Evolutionary conservation across 352 stramenopile species (phyloP).

Genomic region (Globisporangium barbulae): DNA sequence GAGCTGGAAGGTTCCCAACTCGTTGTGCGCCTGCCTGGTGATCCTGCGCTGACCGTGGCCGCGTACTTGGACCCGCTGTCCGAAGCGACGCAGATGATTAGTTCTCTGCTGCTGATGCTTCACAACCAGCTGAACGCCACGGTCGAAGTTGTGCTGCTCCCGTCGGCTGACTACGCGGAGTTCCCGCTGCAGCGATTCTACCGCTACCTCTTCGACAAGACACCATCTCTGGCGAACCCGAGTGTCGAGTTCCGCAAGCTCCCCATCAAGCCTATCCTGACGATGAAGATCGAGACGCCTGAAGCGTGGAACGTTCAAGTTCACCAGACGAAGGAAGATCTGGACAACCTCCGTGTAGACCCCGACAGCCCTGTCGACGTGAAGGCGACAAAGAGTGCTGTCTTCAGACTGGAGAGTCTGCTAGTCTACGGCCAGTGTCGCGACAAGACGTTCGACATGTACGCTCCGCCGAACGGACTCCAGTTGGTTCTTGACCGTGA

Average conservation of each 20-base stretch:
- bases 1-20: constrained; percentile 34
- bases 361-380: constrained; percentile 46
- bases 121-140: constrained; percentile 67
- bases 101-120: constrained; percentile 82
- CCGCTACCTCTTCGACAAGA: constrained; percentile 83
- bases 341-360: constrained; percentile 91
- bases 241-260: constrained; percentile 77
- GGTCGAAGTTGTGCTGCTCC: constrained; percentile 67
- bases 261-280: constrained; percentile 87
- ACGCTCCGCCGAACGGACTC: constrained; percentile 85
- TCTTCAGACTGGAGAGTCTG: constrained; percentile 88
- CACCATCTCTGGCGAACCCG: constrained; percentile 30
- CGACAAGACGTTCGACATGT: constrained; percentile 78
- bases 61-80: constrained; percentile 91
- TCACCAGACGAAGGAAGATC: constrained; percentile 60
- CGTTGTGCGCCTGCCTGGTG: constrained; percentile 34
- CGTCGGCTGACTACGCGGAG: constrained; percentile 66
- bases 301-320: constrained; percentile 93
- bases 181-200: constrained; percentile 93
- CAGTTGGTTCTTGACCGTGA: constrained; percentile 88
- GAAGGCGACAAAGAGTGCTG: constrained; percentile 59
- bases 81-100: constrained; percentile 85
- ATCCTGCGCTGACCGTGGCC: constrained; percentile 55
- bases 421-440: constrained; percentile 90
- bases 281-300: constrained; percentile 91